Evolutionary conservation across 2,329 filamentous ascomycete species (phyloP), one percentile per base, ranked within the genome.

Genomic region (Xylariomycetidae sp.): DNA sequence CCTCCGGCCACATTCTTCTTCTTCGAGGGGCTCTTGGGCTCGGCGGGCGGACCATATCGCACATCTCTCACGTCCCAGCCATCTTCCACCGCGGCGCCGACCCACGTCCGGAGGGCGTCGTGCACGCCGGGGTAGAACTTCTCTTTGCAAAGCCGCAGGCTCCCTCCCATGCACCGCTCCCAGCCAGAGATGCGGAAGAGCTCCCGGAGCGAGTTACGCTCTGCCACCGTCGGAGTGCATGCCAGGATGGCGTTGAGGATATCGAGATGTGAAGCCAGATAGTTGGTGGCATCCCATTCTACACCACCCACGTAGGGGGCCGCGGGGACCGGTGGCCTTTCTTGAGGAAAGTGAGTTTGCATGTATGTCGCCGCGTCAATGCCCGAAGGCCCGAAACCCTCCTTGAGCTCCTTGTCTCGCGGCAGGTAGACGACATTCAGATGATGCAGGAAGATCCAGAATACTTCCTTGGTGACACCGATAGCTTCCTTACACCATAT

Each of bases 241-340:
- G 90, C 87, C 37, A 97, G 66, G 36, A 97, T 78, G 18, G 88
- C 90, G 53, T 97, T 98, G 50, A 97, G 65, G 9, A 98, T 79
- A 53, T 97, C 92, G 8, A 98, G 72, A 53, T 98, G 90, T 0
- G 85, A 86, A 13, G 90, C 88, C 9, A 97, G 72, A 57, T 97
- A 97, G 61, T 95, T 96, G 8, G 92, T 97, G 3, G 92, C 92
- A 56, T 97, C 92, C 92, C 92, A 97, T 62, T 98, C 92, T 8
- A 97, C 92, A 34, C 92, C 90, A 30, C 92, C 92, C 26, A 97
- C 89, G 54, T 97, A 97, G 1, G 90, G 90, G 5, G 90, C 90
- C 12, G 92, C 90, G 16, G 90, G 88, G 1, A 97, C 88, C 0
- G 92, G 92, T 4, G 89, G 85, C 1, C 88, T 80, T 47, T 89